Percentiles rank a stretch among this genome's conserved stretches.
These are phyloP conservation scores for Kernera saxatilis DNA, from an alignment of 345 rosid species.

Conservation along the genomic window DNA sequence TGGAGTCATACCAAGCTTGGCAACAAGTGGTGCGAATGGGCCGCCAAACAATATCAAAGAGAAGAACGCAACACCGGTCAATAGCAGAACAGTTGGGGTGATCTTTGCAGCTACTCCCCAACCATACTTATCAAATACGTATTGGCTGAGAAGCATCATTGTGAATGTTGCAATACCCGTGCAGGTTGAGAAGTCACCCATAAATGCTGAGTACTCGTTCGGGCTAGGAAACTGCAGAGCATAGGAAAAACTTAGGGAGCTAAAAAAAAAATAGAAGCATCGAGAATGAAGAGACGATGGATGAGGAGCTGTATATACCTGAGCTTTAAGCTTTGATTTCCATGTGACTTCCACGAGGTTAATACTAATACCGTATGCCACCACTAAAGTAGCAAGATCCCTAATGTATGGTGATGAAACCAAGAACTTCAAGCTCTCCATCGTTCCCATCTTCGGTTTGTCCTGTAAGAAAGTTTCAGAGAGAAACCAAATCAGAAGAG, in stretches of 20 bases:
- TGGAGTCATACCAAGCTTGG: constrained; percentile 84
- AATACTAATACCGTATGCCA: constrained; percentile 97
- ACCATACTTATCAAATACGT: constrained; percentile 75
- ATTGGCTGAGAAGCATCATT: constrained; percentile 96
- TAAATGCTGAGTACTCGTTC: constrained; percentile 90
- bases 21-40: constrained; percentile 69
- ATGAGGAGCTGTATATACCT: constrained; percentile 42
- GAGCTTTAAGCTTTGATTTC: constrained; percentile 99
- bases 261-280: not conserved
- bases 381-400: constrained; percentile 94
- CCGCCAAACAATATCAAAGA: constrained; percentile 73
- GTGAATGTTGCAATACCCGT: constrained; percentile 89
- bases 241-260: not conserved
- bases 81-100: constrained; percentile 85
- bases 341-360: constrained; percentile 97
- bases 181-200: constrained; percentile 97
- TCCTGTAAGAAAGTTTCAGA: constrained; percentile 39
- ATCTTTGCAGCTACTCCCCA: constrained; percentile 98
- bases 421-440: constrained; percentile 96
- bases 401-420: constrained; percentile 83
- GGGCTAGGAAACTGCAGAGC: constrained; percentile 85
- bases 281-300: not conserved
- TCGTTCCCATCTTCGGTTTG: constrained; percentile 90
- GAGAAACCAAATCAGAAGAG: constrained; percentile 6
- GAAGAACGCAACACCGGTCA: constrained; percentile 93